phyloP scores from a whole-genome alignment of 208 protist species.

The Crithidia brevicula region DNA sequence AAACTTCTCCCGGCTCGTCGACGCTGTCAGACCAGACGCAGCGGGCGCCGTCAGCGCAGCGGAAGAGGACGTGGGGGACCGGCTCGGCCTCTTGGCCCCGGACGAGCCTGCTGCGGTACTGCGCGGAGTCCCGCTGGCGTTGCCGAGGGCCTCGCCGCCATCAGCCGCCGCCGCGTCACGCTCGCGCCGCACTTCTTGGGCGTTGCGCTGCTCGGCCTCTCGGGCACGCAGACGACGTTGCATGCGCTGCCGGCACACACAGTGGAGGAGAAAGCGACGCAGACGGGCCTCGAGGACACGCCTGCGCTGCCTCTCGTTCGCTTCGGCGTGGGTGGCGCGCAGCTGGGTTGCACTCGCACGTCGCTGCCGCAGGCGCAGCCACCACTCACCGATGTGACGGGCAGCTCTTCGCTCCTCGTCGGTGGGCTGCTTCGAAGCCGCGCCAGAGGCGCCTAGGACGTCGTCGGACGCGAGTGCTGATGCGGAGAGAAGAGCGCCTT shows the following conservation, averaged over 20 bases:
- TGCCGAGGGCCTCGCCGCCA: slow-evolving; percentile 6
- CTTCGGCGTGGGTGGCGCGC: slow-evolving; percentile 12
- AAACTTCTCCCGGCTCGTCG: slow-evolving; percentile 66
- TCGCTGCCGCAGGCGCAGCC: slow-evolving; percentile 12
- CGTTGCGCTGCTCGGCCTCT: slow-evolving; percentile 1
- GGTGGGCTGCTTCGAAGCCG: not conserved
- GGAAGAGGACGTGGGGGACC: not conserved
- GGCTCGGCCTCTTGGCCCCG: not conserved
- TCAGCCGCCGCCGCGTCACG: not conserved
- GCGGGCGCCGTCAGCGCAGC: not conserved
- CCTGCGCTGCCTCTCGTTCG: slow-evolving; percentile 27
- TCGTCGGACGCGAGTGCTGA: slow-evolving; percentile 3
- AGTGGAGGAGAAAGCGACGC: slow-evolving; percentile 30
- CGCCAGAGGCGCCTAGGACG: not conserved
- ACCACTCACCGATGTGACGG: slow-evolving; percentile 36
- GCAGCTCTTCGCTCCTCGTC: slow-evolving; percentile 25
- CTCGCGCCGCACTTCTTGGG: not conserved
- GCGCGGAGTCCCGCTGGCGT: slow-evolving; percentile 15
- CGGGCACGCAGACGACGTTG: slow-evolving; percentile 27
- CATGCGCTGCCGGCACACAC: slow-evolving; percentile 37
- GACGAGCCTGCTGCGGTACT: not conserved
- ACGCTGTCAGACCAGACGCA: too few relatives aligned
- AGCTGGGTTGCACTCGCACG: slow-evolving; percentile 17
- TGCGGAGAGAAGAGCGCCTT: not conserved
- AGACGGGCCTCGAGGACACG: slow-evolving; percentile 37